Conservation (phyloP, 2,329 filamentous ascomycete species). For the Aspergillus candidus region DNA sequence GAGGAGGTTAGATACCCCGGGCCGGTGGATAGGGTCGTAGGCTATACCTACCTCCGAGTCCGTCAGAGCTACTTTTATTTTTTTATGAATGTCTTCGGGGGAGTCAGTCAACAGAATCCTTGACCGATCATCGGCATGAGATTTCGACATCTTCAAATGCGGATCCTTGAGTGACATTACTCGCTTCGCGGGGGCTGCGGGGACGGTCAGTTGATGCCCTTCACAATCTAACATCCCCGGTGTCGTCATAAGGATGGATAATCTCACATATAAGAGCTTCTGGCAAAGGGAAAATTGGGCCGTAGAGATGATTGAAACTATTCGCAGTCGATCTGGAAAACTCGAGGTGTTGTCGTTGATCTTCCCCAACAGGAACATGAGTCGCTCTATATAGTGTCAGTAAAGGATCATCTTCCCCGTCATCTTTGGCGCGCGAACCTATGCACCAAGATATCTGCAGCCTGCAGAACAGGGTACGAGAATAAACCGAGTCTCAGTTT, state of each 20-base stretch:
- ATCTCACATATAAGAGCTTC: constrained; percentile 63
- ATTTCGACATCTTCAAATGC: constrained; percentile 89
- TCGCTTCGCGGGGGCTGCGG: constrained; percentile 65
- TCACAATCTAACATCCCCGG: neutral
- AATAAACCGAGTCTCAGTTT: constrained; percentile 82
- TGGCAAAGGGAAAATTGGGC: constrained; percentile 58
- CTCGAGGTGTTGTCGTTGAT: constrained; percentile 90
- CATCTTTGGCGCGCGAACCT: constrained; percentile 41
- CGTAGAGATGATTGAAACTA: constrained; percentile 76
- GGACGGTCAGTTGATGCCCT: constrained; percentile 4
- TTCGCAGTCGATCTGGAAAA: constrained; percentile 80
- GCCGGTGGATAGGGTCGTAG: constrained; percentile 64
- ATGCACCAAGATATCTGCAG: constrained; percentile 88
- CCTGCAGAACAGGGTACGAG: constrained; percentile 92
- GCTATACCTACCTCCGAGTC: constrained; percentile 63
- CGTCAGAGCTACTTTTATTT: constrained; percentile 69
- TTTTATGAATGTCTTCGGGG: constrained; percentile 56
- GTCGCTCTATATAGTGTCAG: constrained; percentile 57
- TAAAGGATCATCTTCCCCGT: neutral
- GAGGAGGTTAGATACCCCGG: constrained; percentile 82
- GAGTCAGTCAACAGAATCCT: constrained; percentile 77
- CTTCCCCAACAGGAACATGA: constrained; percentile 93
- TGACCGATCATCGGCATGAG: constrained; percentile 62
- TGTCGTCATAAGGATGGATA: too few species aligned
- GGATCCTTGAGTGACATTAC: constrained; percentile 86